Conservation (phyloP, 306 rosid species). For the Crataegus laevigata region DNA sequence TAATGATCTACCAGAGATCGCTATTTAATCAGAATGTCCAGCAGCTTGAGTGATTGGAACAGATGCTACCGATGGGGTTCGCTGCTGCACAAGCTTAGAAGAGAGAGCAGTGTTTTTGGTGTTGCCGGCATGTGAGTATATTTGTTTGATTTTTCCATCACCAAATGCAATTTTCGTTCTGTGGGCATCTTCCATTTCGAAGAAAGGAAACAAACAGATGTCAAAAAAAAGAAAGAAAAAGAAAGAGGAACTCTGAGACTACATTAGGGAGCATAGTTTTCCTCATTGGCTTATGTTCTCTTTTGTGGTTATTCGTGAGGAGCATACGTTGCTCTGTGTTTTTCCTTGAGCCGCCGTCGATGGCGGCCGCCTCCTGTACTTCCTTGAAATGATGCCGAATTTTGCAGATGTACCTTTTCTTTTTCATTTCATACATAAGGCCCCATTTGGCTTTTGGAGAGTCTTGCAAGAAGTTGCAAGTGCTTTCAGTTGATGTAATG, state of each 20-base stretch:
- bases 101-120: constrained; percentile 28
- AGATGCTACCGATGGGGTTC: constrained; percentile 17
- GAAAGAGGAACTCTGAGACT: constrained; percentile 16
- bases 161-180: constrained; percentile 33
- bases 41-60: constrained; percentile 35
- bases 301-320: constrained; percentile 4
- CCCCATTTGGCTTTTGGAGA: constrained; percentile 15
- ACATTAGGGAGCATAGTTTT: constrained; percentile 26
- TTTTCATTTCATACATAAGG: constrained; percentile 9
- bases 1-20: constrained; percentile 24
- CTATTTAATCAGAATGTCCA: constrained; percentile 7
- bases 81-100: constrained; percentile 32
- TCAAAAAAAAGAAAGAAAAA: background rate
- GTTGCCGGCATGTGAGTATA: constrained; percentile 39
- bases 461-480: constrained; percentile 21
- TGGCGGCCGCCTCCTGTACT: constrained; percentile 17
- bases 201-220: constrained; percentile 11
- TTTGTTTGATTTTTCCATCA: constrained; percentile 38
- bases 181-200: constrained; percentile 29
- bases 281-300: constrained; percentile 20
- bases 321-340: background rate
- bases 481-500: constrained; percentile 10
- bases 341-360: constrained; percentile 12
- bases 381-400: constrained; percentile 11
- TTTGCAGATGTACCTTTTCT: constrained; percentile 9